Evolutionary conservation across 495 filamentous ascomycete genomes (phyloP).

Genomic region (Trypethelium eluteriae): DNA sequence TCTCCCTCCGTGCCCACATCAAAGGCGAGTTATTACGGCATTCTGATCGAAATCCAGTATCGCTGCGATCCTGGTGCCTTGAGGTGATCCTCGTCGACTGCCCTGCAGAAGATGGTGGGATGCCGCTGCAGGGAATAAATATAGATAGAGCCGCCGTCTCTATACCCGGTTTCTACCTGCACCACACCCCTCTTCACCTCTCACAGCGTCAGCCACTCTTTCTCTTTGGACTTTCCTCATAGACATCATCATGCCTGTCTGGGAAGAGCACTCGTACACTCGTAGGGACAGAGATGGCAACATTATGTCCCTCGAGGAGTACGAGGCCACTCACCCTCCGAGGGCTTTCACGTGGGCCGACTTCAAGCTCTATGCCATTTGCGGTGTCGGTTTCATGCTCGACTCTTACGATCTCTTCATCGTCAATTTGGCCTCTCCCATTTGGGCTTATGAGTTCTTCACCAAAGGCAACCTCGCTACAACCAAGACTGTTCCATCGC

Average conservation of each 20-base stretch:
- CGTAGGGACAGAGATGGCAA: neutral
- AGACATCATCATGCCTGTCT: slow-evolving; percentile 4
- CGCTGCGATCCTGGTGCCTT: neutral
- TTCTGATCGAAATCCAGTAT: neutral
- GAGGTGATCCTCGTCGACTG: neutral
- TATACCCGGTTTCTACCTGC: neutral
- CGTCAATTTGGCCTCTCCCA: neutral
- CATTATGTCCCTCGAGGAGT: slow-evolving; percentile 1
- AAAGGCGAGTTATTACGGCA: neutral
- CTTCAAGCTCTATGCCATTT: slow-evolving; percentile 2
- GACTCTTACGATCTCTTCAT: slow-evolving; percentile 3
- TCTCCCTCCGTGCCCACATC: neutral
- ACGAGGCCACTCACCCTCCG: slow-evolving; percentile 2
- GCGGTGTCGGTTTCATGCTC: neutral
- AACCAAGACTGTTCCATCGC: neutral
- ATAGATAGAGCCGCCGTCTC: neutral
- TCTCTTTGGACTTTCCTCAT: neutral
- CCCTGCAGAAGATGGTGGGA: neutral
- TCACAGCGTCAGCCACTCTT: neutral
- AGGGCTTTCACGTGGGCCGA: slow-evolving; percentile 5
- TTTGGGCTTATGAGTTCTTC: slow-evolving; percentile 10
- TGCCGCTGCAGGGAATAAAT: slow-evolving; percentile 4
- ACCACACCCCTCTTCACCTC: neutral
- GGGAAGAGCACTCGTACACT: slow-evolving; percentile 7
- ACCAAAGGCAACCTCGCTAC: neutral